Evolutionary conservation across 2,329 filamentous ascomycete genomes (phyloP).

Genomic region (Trichoderma atroviride): DNA sequence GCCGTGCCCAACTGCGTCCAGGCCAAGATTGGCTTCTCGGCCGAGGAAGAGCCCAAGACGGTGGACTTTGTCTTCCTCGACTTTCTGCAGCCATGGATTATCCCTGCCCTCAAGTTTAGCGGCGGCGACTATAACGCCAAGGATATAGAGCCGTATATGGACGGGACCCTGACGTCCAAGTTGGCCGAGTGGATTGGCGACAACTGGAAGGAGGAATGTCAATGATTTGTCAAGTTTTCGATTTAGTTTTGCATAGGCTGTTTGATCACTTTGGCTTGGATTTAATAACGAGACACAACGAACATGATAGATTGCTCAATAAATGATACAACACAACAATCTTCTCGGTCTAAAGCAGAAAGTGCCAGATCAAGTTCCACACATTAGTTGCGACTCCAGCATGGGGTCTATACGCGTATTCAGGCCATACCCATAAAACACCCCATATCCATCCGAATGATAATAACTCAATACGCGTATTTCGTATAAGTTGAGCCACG

Average conservation of each 20-base stretch:
- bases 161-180: conserved; percentile 58
- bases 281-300: neutral
- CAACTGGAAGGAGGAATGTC: conserved; percentile 60
- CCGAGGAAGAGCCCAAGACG: conserved; percentile 60
- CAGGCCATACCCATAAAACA: neutral
- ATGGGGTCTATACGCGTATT: conserved; percentile 8
- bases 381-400: neutral
- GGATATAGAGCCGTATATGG: conserved; percentile 55
- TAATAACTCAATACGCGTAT: conserved; percentile 16
- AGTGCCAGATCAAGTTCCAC: neutral
- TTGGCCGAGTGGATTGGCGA: conserved; percentile 60
- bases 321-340: neutral
- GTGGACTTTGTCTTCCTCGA: conserved; percentile 92
- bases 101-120: conserved; percentile 69
- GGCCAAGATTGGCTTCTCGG: conserved; percentile 64
- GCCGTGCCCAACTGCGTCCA: conserved; percentile 82
- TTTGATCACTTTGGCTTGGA: neutral
- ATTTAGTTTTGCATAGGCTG: neutral
- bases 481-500: neutral
- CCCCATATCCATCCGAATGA: neutral
- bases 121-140: conserved; percentile 53
- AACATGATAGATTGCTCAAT: conserved; percentile 4
- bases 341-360: neutral
- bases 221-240: neutral
- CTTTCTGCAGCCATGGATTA: conserved; percentile 82